phyloP scores from a whole-genome alignment of 768 basidiomycete genomes.

The Coprinopsis cinerea region DNA sequence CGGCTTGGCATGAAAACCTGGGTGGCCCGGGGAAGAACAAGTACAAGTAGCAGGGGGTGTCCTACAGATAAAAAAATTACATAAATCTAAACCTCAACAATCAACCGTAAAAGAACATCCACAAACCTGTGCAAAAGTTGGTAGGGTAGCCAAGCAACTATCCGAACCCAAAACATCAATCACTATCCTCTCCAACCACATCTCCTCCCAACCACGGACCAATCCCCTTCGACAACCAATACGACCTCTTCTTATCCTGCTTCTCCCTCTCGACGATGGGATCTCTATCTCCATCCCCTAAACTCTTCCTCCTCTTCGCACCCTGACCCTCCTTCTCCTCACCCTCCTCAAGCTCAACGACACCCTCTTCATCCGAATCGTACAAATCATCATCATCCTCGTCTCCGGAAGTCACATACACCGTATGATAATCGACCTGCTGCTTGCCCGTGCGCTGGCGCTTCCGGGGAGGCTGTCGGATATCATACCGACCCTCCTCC shows the following conservation, averaged over 20 bases:
- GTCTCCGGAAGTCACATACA: constrained; percentile 49
- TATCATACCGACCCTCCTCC: constrained; percentile 56
- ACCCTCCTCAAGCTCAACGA: neutral
- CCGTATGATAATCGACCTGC: constrained; percentile 32
- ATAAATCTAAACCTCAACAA: no score
- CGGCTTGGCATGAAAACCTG: no score
- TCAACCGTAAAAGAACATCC: no score
- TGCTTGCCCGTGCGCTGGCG: constrained; percentile 43
- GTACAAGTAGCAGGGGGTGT: no score
- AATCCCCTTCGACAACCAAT: constrained; percentile 54
- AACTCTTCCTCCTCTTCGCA: constrained; percentile 9
- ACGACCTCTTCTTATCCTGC: constrained; percentile 33
- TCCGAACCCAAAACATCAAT: no score
- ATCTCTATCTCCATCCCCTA: constrained; percentile 15
- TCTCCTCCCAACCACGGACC: constrained; percentile 26
- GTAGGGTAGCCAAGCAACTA: no score
- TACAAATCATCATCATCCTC: constrained; percentile 22
- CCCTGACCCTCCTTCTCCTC: constrained; percentile 17
- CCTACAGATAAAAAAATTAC: no score
- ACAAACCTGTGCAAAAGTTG: no score
- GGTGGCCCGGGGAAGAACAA: no score
- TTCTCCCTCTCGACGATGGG: constrained; percentile 8
- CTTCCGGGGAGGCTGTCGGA: constrained; percentile 40
- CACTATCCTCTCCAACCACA: constrained; percentile 7
- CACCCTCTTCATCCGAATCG: constrained; percentile 12